A percentile compares a stretch with the other conserved stretches of the same genome.
These are phyloP conservation scores for Penicillium riverlandense DNA, from an alignment of 495 filamentous ascomycete species.

Conservation along the genomic window DNA sequence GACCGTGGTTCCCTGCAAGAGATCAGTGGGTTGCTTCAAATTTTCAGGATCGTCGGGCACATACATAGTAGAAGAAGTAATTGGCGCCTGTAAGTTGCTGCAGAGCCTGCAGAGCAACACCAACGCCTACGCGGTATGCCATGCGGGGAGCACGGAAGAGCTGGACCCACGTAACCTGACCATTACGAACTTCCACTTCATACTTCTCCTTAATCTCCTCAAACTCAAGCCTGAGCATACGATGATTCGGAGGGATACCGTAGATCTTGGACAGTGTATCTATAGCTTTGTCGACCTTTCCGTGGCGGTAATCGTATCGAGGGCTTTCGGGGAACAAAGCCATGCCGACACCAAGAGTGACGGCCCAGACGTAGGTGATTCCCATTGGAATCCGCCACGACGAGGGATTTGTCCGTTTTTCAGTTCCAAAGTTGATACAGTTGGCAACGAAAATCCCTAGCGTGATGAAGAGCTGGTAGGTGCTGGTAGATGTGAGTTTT, in stretches of 20 bases:
- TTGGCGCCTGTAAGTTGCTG: slow-evolving; percentile 36
- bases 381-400: slow-evolving; percentile 80
- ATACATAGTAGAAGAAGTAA: slow-evolving; percentile 70
- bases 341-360: slow-evolving; percentile 62
- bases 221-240: slow-evolving; percentile 58
- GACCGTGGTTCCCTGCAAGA: slow-evolving; percentile 54
- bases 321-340: slow-evolving; percentile 67
- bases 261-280: slow-evolving; percentile 61
- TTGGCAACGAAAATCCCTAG: slow-evolving; percentile 74
- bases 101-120: slow-evolving; percentile 53
- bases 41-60: no score
- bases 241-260: slow-evolving; percentile 55
- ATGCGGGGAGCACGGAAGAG: slow-evolving; percentile 61
- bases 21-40: no score
- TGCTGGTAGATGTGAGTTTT: slow-evolving; percentile 9
- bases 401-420: slow-evolving; percentile 27
- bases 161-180: slow-evolving; percentile 20
- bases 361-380: slow-evolving; percentile 63
- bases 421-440: slow-evolving; percentile 73
- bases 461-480: slow-evolving; percentile 83
- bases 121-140: slow-evolving; percentile 58
- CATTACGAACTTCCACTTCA: slow-evolving; percentile 43
- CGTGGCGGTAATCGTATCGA: slow-evolving; percentile 58
- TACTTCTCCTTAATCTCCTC: slow-evolving; percentile 54
- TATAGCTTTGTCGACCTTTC: slow-evolving; percentile 53